These are phyloP conservation scores for Psilocybe cyanescens DNA, from an alignment of 768 basidiomycete species.

Conservation along the genomic window DNA sequence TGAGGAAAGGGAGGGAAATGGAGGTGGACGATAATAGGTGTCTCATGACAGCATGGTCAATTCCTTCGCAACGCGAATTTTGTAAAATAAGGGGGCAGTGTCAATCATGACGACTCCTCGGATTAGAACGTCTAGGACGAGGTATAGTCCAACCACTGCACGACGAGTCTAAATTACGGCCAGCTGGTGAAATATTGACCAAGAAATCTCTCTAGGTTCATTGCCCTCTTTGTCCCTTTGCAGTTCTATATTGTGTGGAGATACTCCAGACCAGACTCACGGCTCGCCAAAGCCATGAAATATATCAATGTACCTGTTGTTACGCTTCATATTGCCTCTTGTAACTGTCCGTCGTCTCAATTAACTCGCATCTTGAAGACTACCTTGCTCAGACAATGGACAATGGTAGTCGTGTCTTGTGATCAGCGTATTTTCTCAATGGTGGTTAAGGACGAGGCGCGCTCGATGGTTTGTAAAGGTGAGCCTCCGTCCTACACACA, in stretches of 20 bases:
- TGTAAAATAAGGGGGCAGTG: too few relatives aligned
- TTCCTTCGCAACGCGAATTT: too few relatives aligned
- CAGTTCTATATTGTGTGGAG: slow-evolving; percentile 50
- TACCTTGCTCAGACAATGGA: slow-evolving; percentile 57
- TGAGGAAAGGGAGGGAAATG: too few relatives aligned
- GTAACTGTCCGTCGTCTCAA: not conserved
- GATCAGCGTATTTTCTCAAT: slow-evolving; percentile 60
- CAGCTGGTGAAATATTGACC: not conserved
- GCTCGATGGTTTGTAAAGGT: slow-evolving; percentile 66
- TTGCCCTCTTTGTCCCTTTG: slow-evolving; percentile 52
- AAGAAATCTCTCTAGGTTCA: slow-evolving; percentile 26
- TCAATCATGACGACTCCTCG: too few relatives aligned
- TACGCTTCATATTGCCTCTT: slow-evolving; percentile 32
- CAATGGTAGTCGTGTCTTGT: slow-evolving; percentile 59
- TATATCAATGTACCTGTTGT: slow-evolving; percentile 55
- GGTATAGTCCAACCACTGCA: too few relatives aligned
- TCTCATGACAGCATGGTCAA: too few relatives aligned
- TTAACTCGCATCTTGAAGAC: slow-evolving; percentile 17
- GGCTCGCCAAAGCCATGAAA: slow-evolving; percentile 35
- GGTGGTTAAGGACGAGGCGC: slow-evolving; percentile 56
- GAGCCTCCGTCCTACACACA: not conserved
- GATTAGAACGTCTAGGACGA: too few relatives aligned
- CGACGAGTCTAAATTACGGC: not conserved
- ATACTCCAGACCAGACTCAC: slow-evolving; percentile 34
- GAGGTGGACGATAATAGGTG: too few relatives aligned